A percentile compares a stretch with the other conserved stretches of the same genome.
Evolutionary conservation across 1,284 basidiomycete genomes (phyloP).

Genomic region (Rhizoctonia solani): DNA sequence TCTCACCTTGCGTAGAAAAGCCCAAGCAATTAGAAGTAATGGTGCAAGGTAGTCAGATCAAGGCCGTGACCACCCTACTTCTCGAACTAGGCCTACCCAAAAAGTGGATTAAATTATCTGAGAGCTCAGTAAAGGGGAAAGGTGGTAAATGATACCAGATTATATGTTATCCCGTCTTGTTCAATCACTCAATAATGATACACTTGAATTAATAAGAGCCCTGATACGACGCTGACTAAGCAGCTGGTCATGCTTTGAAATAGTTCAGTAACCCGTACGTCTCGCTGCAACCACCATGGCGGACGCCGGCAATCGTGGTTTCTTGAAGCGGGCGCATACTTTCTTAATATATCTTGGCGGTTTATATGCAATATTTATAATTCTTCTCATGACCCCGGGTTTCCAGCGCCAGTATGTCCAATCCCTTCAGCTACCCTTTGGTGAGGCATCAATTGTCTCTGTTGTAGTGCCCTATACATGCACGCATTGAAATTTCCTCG

Average conservation of each 20-base stretch:
- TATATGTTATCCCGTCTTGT: neutral
- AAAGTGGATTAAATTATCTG: constrained; percentile 69
- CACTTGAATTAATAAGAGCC: neutral
- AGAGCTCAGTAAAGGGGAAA: constrained; percentile 43
- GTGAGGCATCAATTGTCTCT: neutral
- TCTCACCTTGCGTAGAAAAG: constrained; percentile 57
- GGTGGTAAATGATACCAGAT: constrained; percentile 18
- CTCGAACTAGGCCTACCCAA: constrained; percentile 73
- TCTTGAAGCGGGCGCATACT: constrained; percentile 47
- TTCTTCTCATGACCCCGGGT: constrained; percentile 61
- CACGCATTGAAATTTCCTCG: constrained; percentile 70
- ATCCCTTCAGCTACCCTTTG: constrained; percentile 36
- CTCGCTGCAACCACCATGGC: constrained; percentile 6
- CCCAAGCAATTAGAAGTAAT: constrained; percentile 68
- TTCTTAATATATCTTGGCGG: constrained; percentile 52
- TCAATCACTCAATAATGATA: too few species aligned
- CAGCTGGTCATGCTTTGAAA: neutral
- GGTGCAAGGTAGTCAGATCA: constrained; percentile 80
- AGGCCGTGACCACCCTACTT: constrained; percentile 67
- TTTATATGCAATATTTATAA: constrained; percentile 60
- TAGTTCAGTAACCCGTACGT: neutral
- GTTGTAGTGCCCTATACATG: constrained; percentile 60
- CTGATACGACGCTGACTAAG: neutral
- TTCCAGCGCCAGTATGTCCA: constrained; percentile 73
- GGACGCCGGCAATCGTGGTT: constrained; percentile 33